Base-by-base conservation (phyloP, 148 eudicot genomes). In the Bassia scoparia region DNA sequence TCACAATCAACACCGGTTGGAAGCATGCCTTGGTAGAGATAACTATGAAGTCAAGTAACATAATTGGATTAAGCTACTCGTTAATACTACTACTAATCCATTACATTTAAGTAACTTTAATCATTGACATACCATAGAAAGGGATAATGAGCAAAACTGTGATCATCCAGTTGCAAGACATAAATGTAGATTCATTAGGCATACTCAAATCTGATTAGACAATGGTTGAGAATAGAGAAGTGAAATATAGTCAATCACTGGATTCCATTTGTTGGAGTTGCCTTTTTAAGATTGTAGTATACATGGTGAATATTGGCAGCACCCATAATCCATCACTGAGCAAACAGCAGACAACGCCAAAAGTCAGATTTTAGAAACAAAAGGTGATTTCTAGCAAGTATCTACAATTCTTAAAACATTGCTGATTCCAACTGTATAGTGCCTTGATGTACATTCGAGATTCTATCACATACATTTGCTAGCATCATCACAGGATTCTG, bases 101-200 rank as follows among this genome's bases (percentile, higher is more conserved):
- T n/a, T n/a, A n/a, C 8, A 41, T n/a, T n/a, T n/a, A n/a, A n/a
- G n/a, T n/a, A n/a, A n/a, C n/a, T n/a, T n/a, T n/a, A n/a, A n/a
- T n/a, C n/a, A n/a, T n/a, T n/a, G n/a, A n/a, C n/a, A n/a, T n/a
- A n/a, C n/a, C n/a, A n/a, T n/a, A n/a, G n/a, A n/a, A n/a, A n/a
- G n/a, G n/a, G 67, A 85, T 74, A 44, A 87, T 87, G 15, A 87
- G 84, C 62, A 87, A 73, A 53, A 87, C 80, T 2, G 90, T 87
- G 69, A 87, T 87, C 90, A 87, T 87, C 90, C 90, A 87, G 34
- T 87, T 7, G 90, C 90, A 53, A 87, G 53, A 87, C 85, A 59
- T 87, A 85, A 76, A 87, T n/a, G n/a, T n/a, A n/a, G n/a, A n/a
- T n/a, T n/a, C n/a, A n/a, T n/a, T n/a, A 85, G 65, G 83, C 77